Evolutionary conservation across 192 early-diverging fungal species (phyloP).

Genomic region (Podila minutissima): DNA sequence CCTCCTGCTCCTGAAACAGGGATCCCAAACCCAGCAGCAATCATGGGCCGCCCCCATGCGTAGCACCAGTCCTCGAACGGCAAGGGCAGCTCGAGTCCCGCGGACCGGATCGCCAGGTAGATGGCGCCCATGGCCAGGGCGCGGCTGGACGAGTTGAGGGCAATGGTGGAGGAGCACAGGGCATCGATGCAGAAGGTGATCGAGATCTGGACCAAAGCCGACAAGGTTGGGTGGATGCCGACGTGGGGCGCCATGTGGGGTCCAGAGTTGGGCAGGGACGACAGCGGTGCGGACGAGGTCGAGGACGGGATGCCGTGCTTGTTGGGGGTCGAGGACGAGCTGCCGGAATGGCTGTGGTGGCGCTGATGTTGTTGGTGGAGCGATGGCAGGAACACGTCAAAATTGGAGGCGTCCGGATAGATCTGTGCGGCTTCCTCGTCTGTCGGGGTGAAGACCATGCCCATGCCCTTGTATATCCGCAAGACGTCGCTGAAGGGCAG

Average conservation of each 20-base stretch:
- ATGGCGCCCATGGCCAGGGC: slow-evolving; percentile 46
- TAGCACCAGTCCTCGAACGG: slow-evolving; percentile 51
- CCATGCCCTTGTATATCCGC: slow-evolving; percentile 62
- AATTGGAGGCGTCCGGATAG: slow-evolving; percentile 37
- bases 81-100: slow-evolving; percentile 37
- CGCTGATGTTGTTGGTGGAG: neutral
- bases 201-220: slow-evolving; percentile 47
- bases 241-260: slow-evolving; percentile 8
- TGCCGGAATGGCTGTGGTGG: neutral
- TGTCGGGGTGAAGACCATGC: slow-evolving; percentile 49
- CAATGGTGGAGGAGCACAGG: slow-evolving; percentile 36
- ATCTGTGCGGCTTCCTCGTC: slow-evolving; percentile 43
- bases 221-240: slow-evolving; percentile 44
- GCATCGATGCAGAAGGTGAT: slow-evolving; percentile 50
- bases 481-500: slow-evolving; percentile 60
- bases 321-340: slow-evolving; percentile 6
- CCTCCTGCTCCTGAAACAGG: slow-evolving; percentile 2
- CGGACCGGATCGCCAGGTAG: slow-evolving; percentile 41
- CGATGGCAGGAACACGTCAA: slow-evolving; percentile 44
- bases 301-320: slow-evolving; percentile 32
- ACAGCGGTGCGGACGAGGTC: neutral
- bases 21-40: slow-evolving; percentile 39
- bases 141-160: slow-evolving; percentile 41
- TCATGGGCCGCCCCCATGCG: slow-evolving; percentile 41
- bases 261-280: slow-evolving; percentile 3